These are phyloP conservation scores for Fonsecaea pedrosoi DNA, from an alignment of 2,329 filamentous ascomycete genomes.

Conservation along the genomic window DNA sequence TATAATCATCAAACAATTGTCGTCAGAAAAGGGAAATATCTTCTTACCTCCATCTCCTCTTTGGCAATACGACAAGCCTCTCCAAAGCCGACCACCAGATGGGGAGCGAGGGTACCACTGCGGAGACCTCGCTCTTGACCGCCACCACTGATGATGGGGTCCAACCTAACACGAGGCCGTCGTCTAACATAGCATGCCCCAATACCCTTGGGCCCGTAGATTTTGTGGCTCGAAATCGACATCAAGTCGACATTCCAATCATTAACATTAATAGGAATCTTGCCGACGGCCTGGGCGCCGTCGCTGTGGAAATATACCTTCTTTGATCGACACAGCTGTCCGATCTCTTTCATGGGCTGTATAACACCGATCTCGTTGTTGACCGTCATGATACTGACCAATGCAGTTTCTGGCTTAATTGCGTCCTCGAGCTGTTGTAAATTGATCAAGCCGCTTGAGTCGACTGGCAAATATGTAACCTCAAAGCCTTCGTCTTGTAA, in stretches of 20 bases:
- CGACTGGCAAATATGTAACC: slow-evolving; percentile 93
- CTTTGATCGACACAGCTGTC: slow-evolving; percentile 84
- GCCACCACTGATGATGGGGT: slow-evolving; percentile 94
- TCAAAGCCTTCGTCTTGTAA: slow-evolving; percentile 96
- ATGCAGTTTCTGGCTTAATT: slow-evolving; percentile 85
- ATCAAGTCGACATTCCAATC: slow-evolving; percentile 98
- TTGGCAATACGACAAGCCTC: slow-evolving; percentile 92
- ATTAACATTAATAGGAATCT: slow-evolving; percentile 96
- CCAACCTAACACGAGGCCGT: slow-evolving; percentile 88
- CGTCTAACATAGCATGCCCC: slow-evolving; percentile 95
- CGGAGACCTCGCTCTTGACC: slow-evolving; percentile 94
- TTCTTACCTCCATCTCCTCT: slow-evolving; percentile 85
- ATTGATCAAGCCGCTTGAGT: slow-evolving; percentile 82
- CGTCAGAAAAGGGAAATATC: slow-evolving; percentile 31
- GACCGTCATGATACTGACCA: slow-evolving; percentile 98
- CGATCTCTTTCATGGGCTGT: slow-evolving; percentile 92
- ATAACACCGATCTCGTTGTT: slow-evolving; percentile 99
- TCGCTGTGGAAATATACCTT: slow-evolving; percentile 99
- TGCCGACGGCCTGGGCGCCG: slow-evolving; percentile 95
- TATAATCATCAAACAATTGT: slow-evolving; percentile 70
- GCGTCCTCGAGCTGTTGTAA: slow-evolving; percentile 85
- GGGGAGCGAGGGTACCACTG: slow-evolving; percentile 90
- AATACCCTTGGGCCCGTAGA: slow-evolving; percentile 96
- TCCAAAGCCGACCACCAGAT: slow-evolving; percentile 88
- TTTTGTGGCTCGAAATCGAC: slow-evolving; percentile 98